Evolutionary conservation across 2,329 filamentous ascomycete genomes (phyloP).

Genomic region (Ciborinia camelliae): DNA sequence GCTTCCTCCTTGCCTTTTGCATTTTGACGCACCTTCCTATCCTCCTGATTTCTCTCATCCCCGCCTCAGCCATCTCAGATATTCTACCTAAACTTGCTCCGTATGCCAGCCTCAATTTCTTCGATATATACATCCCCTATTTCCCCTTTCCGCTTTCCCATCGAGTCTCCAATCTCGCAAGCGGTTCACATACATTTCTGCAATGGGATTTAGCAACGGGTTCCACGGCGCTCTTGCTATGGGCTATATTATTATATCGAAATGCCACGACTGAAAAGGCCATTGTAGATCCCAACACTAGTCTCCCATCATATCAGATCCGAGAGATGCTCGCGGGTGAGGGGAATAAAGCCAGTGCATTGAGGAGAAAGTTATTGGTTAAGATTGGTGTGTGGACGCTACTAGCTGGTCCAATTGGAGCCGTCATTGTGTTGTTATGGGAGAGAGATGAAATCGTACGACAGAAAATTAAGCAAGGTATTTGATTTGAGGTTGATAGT

Average conservation of each 20-base stretch:
- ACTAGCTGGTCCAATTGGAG: conserved; percentile 44
- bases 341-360: conserved; percentile 26
- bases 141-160: conserved; percentile 35
- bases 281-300: conserved; percentile 23
- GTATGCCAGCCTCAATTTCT: conserved; percentile 38
- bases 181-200: conserved; percentile 45
- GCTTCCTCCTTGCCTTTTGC: conserved; percentile 42
- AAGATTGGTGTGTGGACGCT: conserved; percentile 40
- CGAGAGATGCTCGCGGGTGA: conserved; percentile 23
- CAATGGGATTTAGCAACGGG: conserved; percentile 49
- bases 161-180: conserved; percentile 27
- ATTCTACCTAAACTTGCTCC: conserved; percentile 37
- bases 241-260: conserved; percentile 42
- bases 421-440: conserved; percentile 47
- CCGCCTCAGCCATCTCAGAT: conserved; percentile 39
- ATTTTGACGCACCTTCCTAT: conserved; percentile 41
- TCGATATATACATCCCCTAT: conserved; percentile 41
- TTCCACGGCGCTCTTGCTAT: conserved; percentile 43
- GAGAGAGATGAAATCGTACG: conserved; percentile 44
- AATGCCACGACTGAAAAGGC: conserved; percentile 29
- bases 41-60: conserved; percentile 42
- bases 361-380: conserved; percentile 31
- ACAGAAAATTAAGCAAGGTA: conserved; percentile 33
- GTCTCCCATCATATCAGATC: conserved; percentile 22
- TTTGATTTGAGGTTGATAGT: conserved; percentile 20